A percentile compares a stretch with the other conserved stretches of the same genome.
These are phyloP conservation scores for Sphagnum contortum DNA, from an alignment of 225 moss, liverwort and hornwort genomes.

Conservation along the genomic window DNA sequence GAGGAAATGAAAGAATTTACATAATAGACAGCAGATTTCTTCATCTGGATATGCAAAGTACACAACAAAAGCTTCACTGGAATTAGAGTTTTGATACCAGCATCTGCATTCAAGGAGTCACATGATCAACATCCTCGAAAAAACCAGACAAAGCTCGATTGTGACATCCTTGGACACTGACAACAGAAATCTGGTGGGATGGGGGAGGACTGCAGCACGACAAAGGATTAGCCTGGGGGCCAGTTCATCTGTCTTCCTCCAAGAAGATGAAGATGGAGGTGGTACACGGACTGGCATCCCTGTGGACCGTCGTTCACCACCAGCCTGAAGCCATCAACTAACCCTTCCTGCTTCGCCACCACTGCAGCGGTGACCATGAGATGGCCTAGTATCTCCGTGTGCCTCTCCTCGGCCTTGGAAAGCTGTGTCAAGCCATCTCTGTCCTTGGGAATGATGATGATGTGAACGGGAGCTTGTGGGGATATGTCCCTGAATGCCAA, in stretches of 20 bases:
- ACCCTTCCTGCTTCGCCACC: slow-evolving; percentile 54
- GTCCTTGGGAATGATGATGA: slow-evolving; percentile 68
- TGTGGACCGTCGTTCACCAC: slow-evolving; percentile 72
- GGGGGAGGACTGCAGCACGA: no score
- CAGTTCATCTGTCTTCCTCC: slow-evolving; percentile 75
- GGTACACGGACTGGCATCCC: slow-evolving; percentile 83
- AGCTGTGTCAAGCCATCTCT: slow-evolving; percentile 79
- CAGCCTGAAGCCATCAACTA: slow-evolving; percentile 59
- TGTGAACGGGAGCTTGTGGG: slow-evolving; percentile 75
- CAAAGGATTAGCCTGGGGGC: slow-evolving; percentile 65
- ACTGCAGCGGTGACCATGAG: slow-evolving; percentile 57
- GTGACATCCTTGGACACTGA: no score
- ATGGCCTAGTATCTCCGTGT: slow-evolving; percentile 65
- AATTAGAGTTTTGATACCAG: no score
- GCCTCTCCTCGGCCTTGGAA: slow-evolving; percentile 52
- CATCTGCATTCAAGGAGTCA: no score
- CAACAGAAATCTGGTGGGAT: no score
- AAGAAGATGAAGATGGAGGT: slow-evolving; percentile 72
- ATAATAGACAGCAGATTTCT: no score
- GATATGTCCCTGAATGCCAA: slow-evolving; percentile 73
- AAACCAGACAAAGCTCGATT: no score
- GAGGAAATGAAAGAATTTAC: no score
- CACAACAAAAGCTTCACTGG: no score
- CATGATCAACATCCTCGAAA: no score
- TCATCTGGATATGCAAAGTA: no score